Conservation (phyloP, 2,329 filamentous ascomycete genomes). For the Fusarium sp. region DNA sequence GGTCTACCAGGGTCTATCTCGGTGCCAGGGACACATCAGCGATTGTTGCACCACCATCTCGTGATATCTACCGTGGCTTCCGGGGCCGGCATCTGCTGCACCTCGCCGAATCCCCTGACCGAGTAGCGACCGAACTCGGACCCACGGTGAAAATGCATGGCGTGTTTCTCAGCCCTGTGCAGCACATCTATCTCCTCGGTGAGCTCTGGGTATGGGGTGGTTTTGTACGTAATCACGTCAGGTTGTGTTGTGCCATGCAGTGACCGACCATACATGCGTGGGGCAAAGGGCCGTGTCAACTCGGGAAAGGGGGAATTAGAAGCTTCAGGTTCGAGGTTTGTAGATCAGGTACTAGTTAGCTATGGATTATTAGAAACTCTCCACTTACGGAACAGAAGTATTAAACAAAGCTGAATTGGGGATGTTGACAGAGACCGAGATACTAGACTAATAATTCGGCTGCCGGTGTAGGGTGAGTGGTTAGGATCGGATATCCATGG, state of each 20-base stretch:
- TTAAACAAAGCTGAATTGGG: no score
- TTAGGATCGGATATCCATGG: not conserved
- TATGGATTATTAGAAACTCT: no score
- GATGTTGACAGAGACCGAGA: slow-evolving; percentile 1
- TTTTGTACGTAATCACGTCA: slow-evolving; percentile 2
- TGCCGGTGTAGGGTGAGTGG: not conserved
- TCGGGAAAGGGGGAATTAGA: no score
- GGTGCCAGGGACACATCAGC: slow-evolving; percentile 8
- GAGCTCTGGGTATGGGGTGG: not conserved
- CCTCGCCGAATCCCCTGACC: not conserved
- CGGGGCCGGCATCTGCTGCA: not conserved
- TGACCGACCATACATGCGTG: no score
- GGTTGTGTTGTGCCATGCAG: not conserved
- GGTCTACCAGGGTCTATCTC: not conserved
- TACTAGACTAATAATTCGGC: no score
- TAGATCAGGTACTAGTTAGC: not conserved
- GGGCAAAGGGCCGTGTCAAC: no score
- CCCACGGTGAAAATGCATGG: not conserved
- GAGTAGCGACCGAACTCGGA: not conserved
- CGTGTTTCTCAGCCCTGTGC: slow-evolving; percentile 1
- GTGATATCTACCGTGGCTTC: slow-evolving; percentile 15
- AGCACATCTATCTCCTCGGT: not conserved
- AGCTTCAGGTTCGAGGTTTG: not conserved
- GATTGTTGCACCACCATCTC: slow-evolving; percentile 16
- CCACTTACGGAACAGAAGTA: no score